Conservation (phyloP, 1,284 basidiomycete species). For the Cronartium quercuum region DNA sequence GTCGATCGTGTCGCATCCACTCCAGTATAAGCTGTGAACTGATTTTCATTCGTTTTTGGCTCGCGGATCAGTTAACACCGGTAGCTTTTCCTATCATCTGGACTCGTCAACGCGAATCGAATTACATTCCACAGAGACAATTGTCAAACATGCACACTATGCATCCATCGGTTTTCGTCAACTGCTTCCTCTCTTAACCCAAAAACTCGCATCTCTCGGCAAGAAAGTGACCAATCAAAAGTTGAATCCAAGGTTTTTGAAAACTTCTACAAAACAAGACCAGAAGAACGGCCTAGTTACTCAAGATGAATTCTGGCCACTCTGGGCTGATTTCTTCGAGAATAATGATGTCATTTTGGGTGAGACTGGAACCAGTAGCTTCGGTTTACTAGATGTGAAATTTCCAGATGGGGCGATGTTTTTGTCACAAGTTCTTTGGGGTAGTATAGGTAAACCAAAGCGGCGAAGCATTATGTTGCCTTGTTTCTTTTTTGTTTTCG, state of each 20-base stretch:
- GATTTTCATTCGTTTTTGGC: slow-evolving; percentile 19
- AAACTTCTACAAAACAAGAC: slow-evolving; percentile 32
- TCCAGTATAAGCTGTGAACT: background rate
- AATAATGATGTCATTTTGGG: slow-evolving; percentile 68
- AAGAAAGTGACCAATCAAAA: slow-evolving; percentile 27
- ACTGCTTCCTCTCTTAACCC: slow-evolving; percentile 44
- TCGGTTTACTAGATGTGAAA: slow-evolving; percentile 41
- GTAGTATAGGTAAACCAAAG: slow-evolving; percentile 54
- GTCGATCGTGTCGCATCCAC: background rate
- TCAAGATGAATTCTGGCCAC: slow-evolving; percentile 66
- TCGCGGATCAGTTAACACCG: background rate
- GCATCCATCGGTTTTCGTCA: slow-evolving; percentile 41
- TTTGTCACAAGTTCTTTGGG: slow-evolving; percentile 62
- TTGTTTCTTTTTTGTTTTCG: too few species aligned
- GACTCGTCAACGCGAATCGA: slow-evolving; percentile 52
- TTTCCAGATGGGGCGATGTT: slow-evolving; percentile 44
- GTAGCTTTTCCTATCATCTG: slow-evolving; percentile 39
- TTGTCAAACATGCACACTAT: slow-evolving; percentile 52
- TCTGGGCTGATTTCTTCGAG: slow-evolving; percentile 65
- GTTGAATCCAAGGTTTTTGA: slow-evolving; percentile 41
- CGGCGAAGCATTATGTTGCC: too few species aligned
- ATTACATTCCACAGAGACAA: slow-evolving; percentile 75
- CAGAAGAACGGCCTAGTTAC: slow-evolving; percentile 7
- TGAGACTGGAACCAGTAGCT: slow-evolving; percentile 60
- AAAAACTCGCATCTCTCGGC: slow-evolving; percentile 35